Conservation (phyloP, 768 basidiomycete genomes). For the Boletus sensibilis region DNA sequence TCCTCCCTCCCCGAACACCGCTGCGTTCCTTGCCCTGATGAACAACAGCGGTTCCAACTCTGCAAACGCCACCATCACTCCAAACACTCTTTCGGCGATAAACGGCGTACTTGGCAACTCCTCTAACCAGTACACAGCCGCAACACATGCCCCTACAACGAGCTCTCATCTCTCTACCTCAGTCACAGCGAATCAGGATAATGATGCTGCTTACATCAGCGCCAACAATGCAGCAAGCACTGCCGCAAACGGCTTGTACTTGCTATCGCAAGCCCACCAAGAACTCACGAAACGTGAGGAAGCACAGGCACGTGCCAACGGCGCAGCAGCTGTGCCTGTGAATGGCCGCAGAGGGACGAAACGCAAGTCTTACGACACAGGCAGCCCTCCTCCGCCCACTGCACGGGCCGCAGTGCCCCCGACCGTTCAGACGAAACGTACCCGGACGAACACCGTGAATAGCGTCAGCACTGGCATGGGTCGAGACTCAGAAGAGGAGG, state of each 20-base stretch:
- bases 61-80: slow-evolving; percentile 52
- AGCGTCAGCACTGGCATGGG: slow-evolving; percentile 30
- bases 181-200: slow-evolving; percentile 36
- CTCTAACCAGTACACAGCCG: slow-evolving; percentile 26
- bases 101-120: slow-evolving; percentile 65
- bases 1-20: slow-evolving; percentile 82
- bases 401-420: slow-evolving; percentile 27
- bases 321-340: slow-evolving; percentile 31
- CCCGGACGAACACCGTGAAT: slow-evolving; percentile 37
- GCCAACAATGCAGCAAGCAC: slow-evolving; percentile 60
- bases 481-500: slow-evolving; percentile 39
- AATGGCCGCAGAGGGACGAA: slow-evolving; percentile 57
- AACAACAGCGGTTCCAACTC: slow-evolving; percentile 47
- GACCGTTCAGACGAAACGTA: slow-evolving; percentile 33
- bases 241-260: slow-evolving; percentile 90
- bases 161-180: slow-evolving; percentile 38
- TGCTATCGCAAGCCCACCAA: slow-evolving; percentile 93
- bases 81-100: slow-evolving; percentile 58
- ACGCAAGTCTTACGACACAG: slow-evolving; percentile 61
- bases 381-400: slow-evolving; percentile 33
- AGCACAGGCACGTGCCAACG: slow-evolving; percentile 62
- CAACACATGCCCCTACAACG: slow-evolving; percentile 34
- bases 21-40: slow-evolving; percentile 91
- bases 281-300: slow-evolving; percentile 96
- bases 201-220: slow-evolving; percentile 35